Percentiles rank a stretch among this genome's conserved stretches.
Evolutionary conservation across 495 filamentous ascomycete genomes (phyloP).

Genomic region (Trichoderma asperelloides): DNA sequence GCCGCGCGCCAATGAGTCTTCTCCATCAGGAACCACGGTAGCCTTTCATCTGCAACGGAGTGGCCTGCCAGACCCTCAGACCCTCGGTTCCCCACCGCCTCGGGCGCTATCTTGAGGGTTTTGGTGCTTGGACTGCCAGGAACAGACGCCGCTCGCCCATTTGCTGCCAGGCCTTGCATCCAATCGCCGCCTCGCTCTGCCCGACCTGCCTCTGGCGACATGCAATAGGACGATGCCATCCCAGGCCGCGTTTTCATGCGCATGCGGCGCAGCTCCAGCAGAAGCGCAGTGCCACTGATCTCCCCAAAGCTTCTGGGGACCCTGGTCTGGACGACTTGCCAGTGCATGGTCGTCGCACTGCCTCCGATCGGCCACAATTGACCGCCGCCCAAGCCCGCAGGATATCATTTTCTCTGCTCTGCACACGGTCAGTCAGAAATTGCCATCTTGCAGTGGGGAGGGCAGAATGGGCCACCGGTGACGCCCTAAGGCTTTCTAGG

Average conservation of each 20-base stretch:
- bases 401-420: neutral
- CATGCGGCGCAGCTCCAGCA: slow-evolving; percentile 1
- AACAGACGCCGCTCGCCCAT: neutral
- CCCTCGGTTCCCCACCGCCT: neutral
- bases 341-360: neutral
- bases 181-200: slow-evolving; percentile 5
- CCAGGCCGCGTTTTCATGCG: neutral
- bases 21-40: neutral
- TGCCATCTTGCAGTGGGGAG: neutral
- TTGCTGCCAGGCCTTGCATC: neutral
- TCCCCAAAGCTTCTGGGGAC: slow-evolving; percentile 3
- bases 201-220: neutral
- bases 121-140: slow-evolving; percentile 5
- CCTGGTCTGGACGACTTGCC: neutral
- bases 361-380: slow-evolving; percentile 6
- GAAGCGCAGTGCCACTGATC: slow-evolving; percentile 6
- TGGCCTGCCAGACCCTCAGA: neutral
- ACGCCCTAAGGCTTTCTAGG: neutral
- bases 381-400: slow-evolving; percentile 7
- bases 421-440: neutral
- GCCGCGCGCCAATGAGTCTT: neutral
- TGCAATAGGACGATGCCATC: neutral
- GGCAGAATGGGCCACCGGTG: neutral
- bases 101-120: neutral
- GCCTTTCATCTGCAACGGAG: slow-evolving; percentile 5